Base-by-base conservation (phyloP, 345 rosid genomes). In the Salix viminalis region DNA sequence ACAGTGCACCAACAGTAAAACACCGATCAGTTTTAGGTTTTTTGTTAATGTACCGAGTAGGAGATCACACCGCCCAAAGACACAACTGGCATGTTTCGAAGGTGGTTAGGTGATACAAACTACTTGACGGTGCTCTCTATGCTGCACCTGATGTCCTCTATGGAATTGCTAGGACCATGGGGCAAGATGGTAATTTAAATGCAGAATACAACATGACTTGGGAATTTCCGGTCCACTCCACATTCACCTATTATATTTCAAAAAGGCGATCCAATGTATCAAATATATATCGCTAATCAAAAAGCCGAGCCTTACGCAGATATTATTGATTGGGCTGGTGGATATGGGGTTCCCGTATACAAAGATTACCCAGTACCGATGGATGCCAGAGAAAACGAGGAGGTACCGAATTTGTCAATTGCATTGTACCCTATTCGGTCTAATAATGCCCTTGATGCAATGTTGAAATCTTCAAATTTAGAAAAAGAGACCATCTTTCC, bases 11-110 rank as follows among this genome's bases (percentile, higher is more conserved):
- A 28, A 28, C 30, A 28, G 30, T 28, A 28, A 28, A 28, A 28
- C 30, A 28, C 30, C 30, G 30, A 28, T 1, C 30, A 1, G 30
- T 28, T 28, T 28, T 28, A 28, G 30, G 0, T 28, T 1, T 28
- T 28, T 28, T 28, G 30, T 28, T 28, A 28, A 28, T 87, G 67
- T 18, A 84, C 72, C 75, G 90, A 13, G 0, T 80, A 50, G 0
- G 0, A 0, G 0, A 4, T 82, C 4, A 0, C 2, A 0, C 67
- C 42, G 0, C 8, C 24, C 0, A 0, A 16, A 0, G 89, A 86
- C 66, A 65, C 73, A 30, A 30, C 32, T 0, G 84, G 86, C 10
- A 75, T 89, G 86, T 86, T 75, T 72, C 73, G 90, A 4, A 41
- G 21, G 2, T 89, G 91, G 91, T 0, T 0, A 2, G 0, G 1